Evolutionary conservation across 768 basidiomycete genomes (phyloP).

Genomic region (Collybiopsis luxurians): DNA sequence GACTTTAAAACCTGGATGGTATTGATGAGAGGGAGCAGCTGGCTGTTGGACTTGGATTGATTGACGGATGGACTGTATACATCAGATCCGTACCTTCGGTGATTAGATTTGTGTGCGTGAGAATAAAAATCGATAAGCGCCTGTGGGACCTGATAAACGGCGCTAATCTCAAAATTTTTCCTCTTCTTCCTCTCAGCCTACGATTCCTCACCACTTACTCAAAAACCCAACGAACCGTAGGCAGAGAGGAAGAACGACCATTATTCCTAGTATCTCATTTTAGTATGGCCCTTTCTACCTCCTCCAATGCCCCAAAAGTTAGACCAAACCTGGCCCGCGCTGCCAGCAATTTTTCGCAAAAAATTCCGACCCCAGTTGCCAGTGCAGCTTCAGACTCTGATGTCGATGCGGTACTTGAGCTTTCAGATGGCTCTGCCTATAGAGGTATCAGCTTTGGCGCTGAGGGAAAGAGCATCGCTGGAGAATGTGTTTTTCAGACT

Average conservation of each 20-base stretch:
- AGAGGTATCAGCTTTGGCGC: conserved; percentile 94
- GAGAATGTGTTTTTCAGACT: conserved; percentile 99
- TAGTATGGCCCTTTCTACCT: conserved; percentile 15
- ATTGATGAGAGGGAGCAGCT: too few species aligned
- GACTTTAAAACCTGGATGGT: too few species aligned
- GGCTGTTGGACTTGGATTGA: too few species aligned
- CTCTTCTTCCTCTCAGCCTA: conserved; percentile 51
- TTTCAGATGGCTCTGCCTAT: conserved; percentile 85
- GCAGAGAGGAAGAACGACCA: conserved; percentile 49
- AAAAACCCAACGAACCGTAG: conserved; percentile 24
- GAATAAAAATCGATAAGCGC: neutral
- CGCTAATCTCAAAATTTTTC: conserved; percentile 24
- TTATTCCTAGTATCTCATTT: conserved; percentile 11
- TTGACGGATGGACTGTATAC: too few species aligned
- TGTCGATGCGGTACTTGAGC: conserved; percentile 75
- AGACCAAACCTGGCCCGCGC: conserved; percentile 46
- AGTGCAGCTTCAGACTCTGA: conserved; percentile 31
- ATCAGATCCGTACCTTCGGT: neutral
- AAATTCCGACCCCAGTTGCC: conserved; percentile 13
- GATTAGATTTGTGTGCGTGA: neutral
- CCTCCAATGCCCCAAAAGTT: conserved; percentile 22
- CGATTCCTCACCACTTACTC: conserved; percentile 27
- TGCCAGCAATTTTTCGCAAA: conserved; percentile 32
- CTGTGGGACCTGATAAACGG: neutral
- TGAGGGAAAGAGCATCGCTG: conserved; percentile 84